Evolutionary conservation across 2,329 filamentous ascomycete species (phyloP), one percentile per base, ranked within the genome.

Genomic region (Neofusicoccum kwambonambiense): DNA sequence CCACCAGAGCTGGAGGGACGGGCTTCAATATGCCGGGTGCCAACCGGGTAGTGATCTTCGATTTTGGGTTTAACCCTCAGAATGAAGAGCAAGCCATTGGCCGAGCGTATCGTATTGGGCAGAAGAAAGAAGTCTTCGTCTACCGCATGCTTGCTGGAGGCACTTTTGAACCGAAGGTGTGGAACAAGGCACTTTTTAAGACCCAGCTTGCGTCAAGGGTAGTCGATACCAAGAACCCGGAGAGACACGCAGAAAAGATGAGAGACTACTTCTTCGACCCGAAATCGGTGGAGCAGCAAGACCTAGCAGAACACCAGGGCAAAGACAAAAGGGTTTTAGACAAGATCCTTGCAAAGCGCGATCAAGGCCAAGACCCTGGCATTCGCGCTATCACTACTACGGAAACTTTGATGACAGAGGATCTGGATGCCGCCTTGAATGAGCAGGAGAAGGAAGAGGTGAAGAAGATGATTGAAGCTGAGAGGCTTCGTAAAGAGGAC

Each of bases 51-150:
- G 85, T 97, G 19, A 89, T 97, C 19, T 90, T 96, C 64, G 93
- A 97, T 74, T 92, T 90, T 72, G 83, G 84, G 67, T 97, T 89
- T 78, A 95, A 93, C 68, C 93, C 93, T 0, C 84, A 88, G 4
- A 83, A 89, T 73, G 93, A 97, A 75, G 89, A 93, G 71, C 93
- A 97, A 77, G 93, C 93, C 1, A 87, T 97, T 58, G 93, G 92
- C 1, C 86, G 93, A 62, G 90, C 91, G 0, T 97, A 95, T 76
- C 90, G 93, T 0, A 85, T 97, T 39, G 92, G 93, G 0, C 93
- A 97, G 75, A 81, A 79, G 42, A 95, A 93, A 70, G 83, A 85
- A 0, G 93, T 96, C 0, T 93, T 86, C 72, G 92, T 97, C 1
- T 97, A 97, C 77, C 89, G 90, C 17, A 87, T 97, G 67, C 80